These are phyloP conservation scores for Cryptococcus sp. DNA, from an alignment of 1,284 basidiomycete species.

Conservation along the genomic window DNA sequence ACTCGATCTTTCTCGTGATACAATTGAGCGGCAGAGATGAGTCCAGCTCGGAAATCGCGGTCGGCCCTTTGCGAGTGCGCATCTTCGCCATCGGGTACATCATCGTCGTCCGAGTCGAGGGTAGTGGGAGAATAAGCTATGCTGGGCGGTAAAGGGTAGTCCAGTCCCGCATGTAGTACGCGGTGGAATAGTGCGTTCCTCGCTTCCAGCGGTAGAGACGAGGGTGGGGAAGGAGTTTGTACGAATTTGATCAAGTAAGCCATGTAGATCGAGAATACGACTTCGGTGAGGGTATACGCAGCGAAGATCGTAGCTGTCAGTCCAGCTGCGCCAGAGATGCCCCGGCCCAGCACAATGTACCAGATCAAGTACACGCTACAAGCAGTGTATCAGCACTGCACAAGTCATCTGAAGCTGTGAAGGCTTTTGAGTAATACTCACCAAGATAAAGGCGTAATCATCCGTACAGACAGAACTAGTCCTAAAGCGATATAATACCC, in stretches of 20 bases:
- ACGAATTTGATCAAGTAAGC: conserved; percentile 61
- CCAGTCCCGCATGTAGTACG: conserved; percentile 66
- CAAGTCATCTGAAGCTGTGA: background rate
- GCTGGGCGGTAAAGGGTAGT: conserved; percentile 48
- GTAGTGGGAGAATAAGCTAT: conserved; percentile 9
- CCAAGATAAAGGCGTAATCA: conserved; percentile 69
- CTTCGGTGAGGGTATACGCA: conserved; percentile 39
- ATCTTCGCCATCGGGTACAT: conserved; percentile 11
- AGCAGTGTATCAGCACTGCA: background rate
- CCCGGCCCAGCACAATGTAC: conserved; percentile 55
- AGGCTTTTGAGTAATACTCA: too few species aligned
- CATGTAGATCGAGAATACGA: conserved; percentile 74
- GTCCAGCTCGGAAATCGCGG: conserved; percentile 23
- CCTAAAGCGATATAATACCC: conserved; percentile 38
- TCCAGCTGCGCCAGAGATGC: conserved; percentile 47
- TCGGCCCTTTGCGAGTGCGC: conserved; percentile 10
- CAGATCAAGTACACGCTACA: conserved; percentile 55
- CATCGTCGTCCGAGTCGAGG: background rate
- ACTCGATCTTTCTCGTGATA: conserved; percentile 28
- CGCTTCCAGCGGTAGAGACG: conserved; percentile 49
- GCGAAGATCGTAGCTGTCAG: conserved; percentile 42
- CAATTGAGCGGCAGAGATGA: conserved; percentile 27
- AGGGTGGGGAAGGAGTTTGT: conserved; percentile 58
- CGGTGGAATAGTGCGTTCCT: conserved; percentile 65
- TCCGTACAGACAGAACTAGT: conserved; percentile 69